These are phyloP conservation scores for Arachis stenosperma DNA, from an alignment of 306 rosid genomes.

Conservation along the genomic window DNA sequence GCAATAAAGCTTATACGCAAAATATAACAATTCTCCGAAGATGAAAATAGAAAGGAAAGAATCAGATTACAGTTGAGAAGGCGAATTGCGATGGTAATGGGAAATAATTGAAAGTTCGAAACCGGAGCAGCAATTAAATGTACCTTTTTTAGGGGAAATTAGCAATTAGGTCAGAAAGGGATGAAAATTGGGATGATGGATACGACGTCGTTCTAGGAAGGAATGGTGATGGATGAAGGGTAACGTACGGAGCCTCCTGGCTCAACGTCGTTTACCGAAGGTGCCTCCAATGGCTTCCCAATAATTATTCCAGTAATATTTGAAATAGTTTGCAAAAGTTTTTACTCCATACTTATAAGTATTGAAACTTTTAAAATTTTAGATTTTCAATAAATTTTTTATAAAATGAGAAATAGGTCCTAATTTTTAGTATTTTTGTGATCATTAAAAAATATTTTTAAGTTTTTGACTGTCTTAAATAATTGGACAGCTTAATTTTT, in stretches of 20 bases:
- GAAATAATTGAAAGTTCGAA: background rate
- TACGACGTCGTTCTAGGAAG: conserved; percentile 29
- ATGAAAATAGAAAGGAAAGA: background rate
- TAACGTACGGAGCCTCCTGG: conserved; percentile 41
- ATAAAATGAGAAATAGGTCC: too few relatives aligned
- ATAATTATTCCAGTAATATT: background rate
- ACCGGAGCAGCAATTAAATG: conserved; percentile 34
- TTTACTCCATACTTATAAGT: too few relatives aligned
- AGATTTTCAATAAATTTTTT: too few relatives aligned
- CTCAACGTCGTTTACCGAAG: conserved; percentile 17
- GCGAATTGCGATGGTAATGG: background rate
- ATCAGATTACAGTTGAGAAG: conserved; percentile 23
- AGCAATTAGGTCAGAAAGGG: background rate
- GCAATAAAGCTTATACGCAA: background rate
- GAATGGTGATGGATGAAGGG: background rate
- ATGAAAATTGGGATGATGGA: conserved; percentile 12
- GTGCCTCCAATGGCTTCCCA: background rate
- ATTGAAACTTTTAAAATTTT: too few relatives aligned
- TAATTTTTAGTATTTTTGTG: too few relatives aligned
- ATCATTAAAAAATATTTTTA: too few relatives aligned
- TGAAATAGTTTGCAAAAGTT: too few relatives aligned
- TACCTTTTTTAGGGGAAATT: conserved; percentile 24
- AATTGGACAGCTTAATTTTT: too few relatives aligned
- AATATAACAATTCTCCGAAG: background rate
- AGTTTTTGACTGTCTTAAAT: too few relatives aligned